Percentiles rank a stretch among this genome's conserved stretches.
These are phyloP conservation scores for Backusella macrospora DNA, from an alignment of 192 early-diverging fungal species.

Conservation along the genomic window DNA sequence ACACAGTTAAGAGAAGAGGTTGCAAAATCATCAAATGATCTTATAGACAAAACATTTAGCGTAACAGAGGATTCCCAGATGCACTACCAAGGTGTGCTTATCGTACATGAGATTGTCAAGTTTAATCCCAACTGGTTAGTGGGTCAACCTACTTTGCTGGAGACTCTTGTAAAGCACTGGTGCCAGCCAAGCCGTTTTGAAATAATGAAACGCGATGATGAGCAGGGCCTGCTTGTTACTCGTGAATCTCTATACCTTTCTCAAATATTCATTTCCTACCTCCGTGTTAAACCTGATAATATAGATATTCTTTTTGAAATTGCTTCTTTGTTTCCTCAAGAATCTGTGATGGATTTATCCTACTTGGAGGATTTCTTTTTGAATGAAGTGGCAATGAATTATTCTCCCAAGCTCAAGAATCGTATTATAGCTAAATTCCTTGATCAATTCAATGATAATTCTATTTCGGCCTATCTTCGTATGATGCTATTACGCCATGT, in stretches of 20 bases:
- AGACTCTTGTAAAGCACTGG: constrained; percentile 56
- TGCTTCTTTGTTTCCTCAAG: constrained; percentile 67
- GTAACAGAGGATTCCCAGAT: constrained; percentile 36
- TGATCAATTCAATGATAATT: constrained; percentile 64
- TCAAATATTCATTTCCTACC: constrained; percentile 74
- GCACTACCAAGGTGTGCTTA: constrained; percentile 62
- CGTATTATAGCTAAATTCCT: constrained; percentile 79
- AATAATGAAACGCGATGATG: constrained; percentile 48
- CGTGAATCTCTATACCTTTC: constrained; percentile 64
- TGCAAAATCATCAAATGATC: constrained; percentile 52
- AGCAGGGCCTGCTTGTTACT: constrained; percentile 39
- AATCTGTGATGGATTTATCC: constrained; percentile 66
- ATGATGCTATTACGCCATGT: constrained; percentile 77
- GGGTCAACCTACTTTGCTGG: constrained; percentile 46
- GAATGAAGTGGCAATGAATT: constrained; percentile 66
- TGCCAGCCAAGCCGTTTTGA: constrained; percentile 46
- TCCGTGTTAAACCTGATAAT: constrained; percentile 64
- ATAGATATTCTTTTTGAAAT: constrained; percentile 75
- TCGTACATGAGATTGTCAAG: constrained; percentile 57
- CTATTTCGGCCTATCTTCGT: constrained; percentile 64
- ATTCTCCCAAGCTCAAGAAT: constrained; percentile 59
- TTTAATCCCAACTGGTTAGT: constrained; percentile 59
- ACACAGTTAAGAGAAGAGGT: constrained; percentile 67
- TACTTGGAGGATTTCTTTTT: constrained; percentile 71
- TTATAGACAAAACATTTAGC: constrained; percentile 55